These are phyloP conservation scores for Atkinsonella hypoxylon DNA, from an alignment of 2,329 filamentous ascomycete species.

Conservation along the genomic window DNA sequence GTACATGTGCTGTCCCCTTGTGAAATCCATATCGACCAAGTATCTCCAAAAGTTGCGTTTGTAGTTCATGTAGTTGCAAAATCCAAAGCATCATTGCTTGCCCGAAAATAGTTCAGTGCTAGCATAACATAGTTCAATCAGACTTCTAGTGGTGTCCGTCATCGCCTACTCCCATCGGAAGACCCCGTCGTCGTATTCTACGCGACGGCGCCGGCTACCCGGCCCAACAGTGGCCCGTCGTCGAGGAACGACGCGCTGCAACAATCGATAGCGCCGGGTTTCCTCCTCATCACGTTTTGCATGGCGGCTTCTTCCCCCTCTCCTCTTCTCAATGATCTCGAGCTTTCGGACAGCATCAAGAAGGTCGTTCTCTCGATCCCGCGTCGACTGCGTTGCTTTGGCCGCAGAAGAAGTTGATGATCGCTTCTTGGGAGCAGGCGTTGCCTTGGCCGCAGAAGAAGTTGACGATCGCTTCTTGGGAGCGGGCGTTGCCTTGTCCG, in stretches of 20 bases:
- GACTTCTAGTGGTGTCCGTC: background rate
- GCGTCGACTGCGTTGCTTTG: conserved; percentile 9
- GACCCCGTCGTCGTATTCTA: conserved; percentile 25
- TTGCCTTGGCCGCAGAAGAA: no score
- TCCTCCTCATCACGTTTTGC: conserved; percentile 23
- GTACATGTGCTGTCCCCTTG: no score
- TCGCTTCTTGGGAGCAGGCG: conserved; percentile 12
- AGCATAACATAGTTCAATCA: background rate
- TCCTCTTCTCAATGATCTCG: conserved; percentile 19
- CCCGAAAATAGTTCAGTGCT: background rate
- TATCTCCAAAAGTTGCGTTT: no score
- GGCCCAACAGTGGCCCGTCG: conserved; percentile 25
- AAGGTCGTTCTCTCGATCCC: conserved; percentile 20
- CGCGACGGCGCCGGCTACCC: conserved; percentile 22
- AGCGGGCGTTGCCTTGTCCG: no score
- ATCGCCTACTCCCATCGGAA: conserved; percentile 27
- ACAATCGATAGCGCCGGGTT: conserved; percentile 26
- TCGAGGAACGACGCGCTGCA: conserved; percentile 27
- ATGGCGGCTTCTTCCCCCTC: conserved; percentile 12
- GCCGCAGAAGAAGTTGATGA: conserved; percentile 14
- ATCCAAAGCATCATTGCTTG: background rate
- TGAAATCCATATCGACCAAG: no score
- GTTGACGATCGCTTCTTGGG: conserved; percentile 11
- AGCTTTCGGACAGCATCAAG: conserved; percentile 21
- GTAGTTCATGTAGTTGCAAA: no score